Evolutionary conservation across 192 early-diverging fungal species (phyloP).

Genomic region (Podila horticola): DNA sequence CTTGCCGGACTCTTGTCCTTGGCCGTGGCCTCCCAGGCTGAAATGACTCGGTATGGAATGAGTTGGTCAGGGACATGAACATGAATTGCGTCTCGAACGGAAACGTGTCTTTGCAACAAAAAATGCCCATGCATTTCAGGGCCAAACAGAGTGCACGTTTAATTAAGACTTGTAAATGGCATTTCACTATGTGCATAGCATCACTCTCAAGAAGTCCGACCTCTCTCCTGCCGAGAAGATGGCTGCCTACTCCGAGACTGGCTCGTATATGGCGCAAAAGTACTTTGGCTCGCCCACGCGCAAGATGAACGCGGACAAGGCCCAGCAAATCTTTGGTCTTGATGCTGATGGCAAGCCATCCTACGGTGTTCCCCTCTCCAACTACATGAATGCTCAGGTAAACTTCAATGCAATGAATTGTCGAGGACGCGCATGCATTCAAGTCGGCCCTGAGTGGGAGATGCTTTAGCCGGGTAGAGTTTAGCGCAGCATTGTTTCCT

Average conservation of each 20-base stretch:
- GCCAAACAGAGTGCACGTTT: background rate
- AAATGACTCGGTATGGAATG: slow-evolving; percentile 27
- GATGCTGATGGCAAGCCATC: slow-evolving; percentile 64
- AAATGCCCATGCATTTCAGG: too few species aligned
- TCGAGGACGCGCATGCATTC: too few species aligned
- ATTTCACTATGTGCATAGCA: slow-evolving; percentile 30
- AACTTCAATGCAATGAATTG: background rate
- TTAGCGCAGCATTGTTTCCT: too few species aligned
- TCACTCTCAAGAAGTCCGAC: slow-evolving; percentile 73
- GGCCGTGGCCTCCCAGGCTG: slow-evolving; percentile 38
- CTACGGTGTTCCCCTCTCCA: slow-evolving; percentile 83
- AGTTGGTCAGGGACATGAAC: background rate
- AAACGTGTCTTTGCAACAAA: too few species aligned
- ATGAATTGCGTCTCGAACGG: background rate
- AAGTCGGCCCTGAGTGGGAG: background rate
- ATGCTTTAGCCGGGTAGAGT: background rate
- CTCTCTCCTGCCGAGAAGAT: slow-evolving; percentile 70
- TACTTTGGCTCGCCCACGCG: slow-evolving; percentile 66
- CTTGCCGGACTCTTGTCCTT: slow-evolving; percentile 47
- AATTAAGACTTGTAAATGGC: background rate
- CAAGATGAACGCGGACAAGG: slow-evolving; percentile 52
- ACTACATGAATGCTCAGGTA: slow-evolving; percentile 94
- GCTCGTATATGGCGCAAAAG: slow-evolving; percentile 78
- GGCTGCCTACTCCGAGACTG: slow-evolving; percentile 70
- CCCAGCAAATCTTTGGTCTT: slow-evolving; percentile 52